Evolutionary conservation across 352 stramenopile species (phyloP).

Genomic region (Achlya hypogyna): DNA sequence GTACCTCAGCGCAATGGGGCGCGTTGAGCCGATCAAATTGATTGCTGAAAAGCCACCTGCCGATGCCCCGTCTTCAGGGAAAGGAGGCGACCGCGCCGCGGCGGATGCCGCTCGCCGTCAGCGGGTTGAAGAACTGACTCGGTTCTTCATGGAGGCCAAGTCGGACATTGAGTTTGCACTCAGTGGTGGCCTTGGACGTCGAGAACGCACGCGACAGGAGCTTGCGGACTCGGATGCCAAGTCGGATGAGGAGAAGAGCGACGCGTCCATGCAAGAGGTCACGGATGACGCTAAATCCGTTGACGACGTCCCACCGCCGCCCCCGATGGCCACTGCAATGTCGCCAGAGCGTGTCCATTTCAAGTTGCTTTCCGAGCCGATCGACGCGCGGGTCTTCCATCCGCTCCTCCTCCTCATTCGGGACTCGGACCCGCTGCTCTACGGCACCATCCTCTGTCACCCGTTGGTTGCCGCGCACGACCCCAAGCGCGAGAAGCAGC

Average conservation of each 20-base stretch:
- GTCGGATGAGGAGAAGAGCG: constrained; percentile 51
- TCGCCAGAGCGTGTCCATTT: constrained; percentile 28
- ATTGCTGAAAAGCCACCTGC: constrained; percentile 45
- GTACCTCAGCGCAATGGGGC: constrained; percentile 46
- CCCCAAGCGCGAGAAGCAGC: constrained; percentile 71
- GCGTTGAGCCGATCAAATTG: constrained; percentile 64
- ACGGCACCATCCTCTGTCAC: constrained; percentile 76
- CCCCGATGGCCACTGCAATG: constrained; percentile 33
- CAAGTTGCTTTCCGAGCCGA: constrained; percentile 48
- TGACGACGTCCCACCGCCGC: constrained; percentile 32
- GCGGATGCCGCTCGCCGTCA: constrained; percentile 66
- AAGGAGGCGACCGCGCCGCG: constrained; percentile 60
- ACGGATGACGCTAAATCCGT: constrained; percentile 38
- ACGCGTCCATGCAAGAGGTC: constrained; percentile 26
- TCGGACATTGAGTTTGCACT: constrained; percentile 84
- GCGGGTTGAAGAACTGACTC: constrained; percentile 77
- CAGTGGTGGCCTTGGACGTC: constrained; percentile 53
- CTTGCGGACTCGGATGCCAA: constrained; percentile 33
- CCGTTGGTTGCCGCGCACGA: constrained; percentile 71
- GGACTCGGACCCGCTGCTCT: constrained; percentile 69
- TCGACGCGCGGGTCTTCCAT: constrained; percentile 73
- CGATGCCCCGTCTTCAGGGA: constrained; percentile 20
- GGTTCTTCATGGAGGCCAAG: constrained; percentile 86
- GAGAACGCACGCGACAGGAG: constrained; percentile 41
- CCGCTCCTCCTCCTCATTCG: constrained; percentile 65